phyloP scores from a whole-genome alignment of 2,329 filamentous ascomycete genomes.

The Arthrinium puccinioides region DNA sequence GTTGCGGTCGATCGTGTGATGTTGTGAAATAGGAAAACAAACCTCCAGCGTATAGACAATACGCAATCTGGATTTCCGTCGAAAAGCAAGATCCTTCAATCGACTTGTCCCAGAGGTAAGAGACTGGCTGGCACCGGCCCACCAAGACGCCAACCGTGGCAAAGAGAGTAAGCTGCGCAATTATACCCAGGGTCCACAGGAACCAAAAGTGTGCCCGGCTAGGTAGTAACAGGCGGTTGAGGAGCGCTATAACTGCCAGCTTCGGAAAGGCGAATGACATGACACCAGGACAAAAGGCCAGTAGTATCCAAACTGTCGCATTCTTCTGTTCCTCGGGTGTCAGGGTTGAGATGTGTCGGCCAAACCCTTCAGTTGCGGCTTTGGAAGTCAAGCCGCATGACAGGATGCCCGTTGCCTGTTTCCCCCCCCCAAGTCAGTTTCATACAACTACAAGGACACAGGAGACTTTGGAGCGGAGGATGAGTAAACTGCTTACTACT shows the following conservation, averaged over 20 bases:
- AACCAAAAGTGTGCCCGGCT: constrained; percentile 2
- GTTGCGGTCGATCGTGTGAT: neutral
- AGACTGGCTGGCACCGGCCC: neutral
- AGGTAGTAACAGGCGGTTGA: neutral
- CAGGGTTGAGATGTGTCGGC: neutral
- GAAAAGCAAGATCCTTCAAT: neutral
- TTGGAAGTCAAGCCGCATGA: neutral
- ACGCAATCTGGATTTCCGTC: neutral
- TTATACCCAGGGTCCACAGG: neutral
- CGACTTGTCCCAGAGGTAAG: neutral
- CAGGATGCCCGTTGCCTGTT: neutral
- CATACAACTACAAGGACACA: too few species aligned
- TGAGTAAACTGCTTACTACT: constrained; percentile 18
- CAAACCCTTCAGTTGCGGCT: neutral
- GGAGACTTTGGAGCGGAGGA: too few species aligned
- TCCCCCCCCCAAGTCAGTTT: too few species aligned
- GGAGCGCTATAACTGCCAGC: neutral
- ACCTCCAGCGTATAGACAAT: constrained; percentile 22
- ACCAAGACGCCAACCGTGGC: constrained; percentile 1
- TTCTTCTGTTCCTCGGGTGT: neutral
- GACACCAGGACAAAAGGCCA: neutral
- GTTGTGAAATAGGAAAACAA: constrained; percentile 2
- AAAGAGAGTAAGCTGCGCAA: neutral
- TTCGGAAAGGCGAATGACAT: neutral
- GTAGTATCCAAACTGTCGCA: neutral